Percentiles rank a stretch among this genome's conserved stretches.
Evolutionary conservation across 495 filamentous ascomycete genomes (phyloP).

Genomic region (Lepraria neglecta): DNA sequence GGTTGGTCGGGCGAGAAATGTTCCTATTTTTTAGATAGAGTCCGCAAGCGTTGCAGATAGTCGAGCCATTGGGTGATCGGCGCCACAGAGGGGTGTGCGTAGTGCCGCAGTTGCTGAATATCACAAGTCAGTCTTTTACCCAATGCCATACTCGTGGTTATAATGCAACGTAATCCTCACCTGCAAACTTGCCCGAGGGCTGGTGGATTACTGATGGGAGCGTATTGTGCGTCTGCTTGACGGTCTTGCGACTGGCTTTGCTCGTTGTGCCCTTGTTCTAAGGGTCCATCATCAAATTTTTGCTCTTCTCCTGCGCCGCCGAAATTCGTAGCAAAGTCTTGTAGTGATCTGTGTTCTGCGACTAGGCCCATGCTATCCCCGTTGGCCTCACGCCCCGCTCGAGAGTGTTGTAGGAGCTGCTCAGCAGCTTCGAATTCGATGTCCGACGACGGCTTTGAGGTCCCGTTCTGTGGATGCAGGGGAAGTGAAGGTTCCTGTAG

Average conservation of each 20-base stretch:
- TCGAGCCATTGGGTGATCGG: conserved; percentile 82
- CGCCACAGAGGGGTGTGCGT: conserved; percentile 93
- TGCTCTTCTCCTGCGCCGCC: conserved; percentile 1
- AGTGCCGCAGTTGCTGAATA: conserved; percentile 82
- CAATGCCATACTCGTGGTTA: not conserved
- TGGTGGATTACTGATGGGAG: conserved; percentile 24
- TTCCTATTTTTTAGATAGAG: conserved; percentile 93
- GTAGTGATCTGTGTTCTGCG: conserved; percentile 1
- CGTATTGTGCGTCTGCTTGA: conserved; percentile 25
- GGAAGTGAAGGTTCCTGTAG: conserved; percentile 13
- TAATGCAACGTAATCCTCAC: conserved; percentile 31
- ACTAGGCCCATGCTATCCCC: conserved; percentile 3
- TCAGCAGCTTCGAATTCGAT: conserved; percentile 24
- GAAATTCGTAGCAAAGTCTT: not conserved
- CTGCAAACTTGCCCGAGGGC: conserved; percentile 50
- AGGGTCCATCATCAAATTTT: conserved; percentile 1
- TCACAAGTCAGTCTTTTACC: conserved; percentile 25
- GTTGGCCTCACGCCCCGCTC: conserved; percentile 17
- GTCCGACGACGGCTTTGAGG: conserved; percentile 17
- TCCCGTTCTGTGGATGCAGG: conserved; percentile 2
- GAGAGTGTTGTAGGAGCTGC: conserved; percentile 25
- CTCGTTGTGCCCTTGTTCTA: conserved; percentile 7
- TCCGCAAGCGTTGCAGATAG: conserved; percentile 97
- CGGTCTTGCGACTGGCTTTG: conserved; percentile 19
- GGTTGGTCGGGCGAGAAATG: conserved; percentile 76